Base-by-base conservation (phyloP, 306 rosid genomes). In the cucumber (Cucumis sativus) region DNA sequence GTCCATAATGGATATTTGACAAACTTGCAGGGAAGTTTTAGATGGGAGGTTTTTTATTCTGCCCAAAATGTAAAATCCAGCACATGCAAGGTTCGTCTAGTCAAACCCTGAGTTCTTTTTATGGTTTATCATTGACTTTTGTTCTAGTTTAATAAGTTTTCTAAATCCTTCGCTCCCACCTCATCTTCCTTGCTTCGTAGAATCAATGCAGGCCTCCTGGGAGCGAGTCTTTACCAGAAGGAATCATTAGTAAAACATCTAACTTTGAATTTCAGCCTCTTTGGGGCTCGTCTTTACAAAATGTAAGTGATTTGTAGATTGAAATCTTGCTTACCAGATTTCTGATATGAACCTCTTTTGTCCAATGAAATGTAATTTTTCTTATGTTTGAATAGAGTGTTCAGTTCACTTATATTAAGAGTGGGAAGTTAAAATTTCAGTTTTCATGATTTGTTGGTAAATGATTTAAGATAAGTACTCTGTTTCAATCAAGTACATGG, bases 21-120 rank as follows among this genome's bases (percentile, higher is more conserved):
- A 54, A 18, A 12, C 5, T 10, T 84, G 87, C 96, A 95, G 98
- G 91, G 87, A 83, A 78, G 89, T 28, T 79, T 87, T n/a, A 86
- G 91, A 84, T 89, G 96, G 98, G 83, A 86, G 81, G 74, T 81
- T 7, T 59, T 77, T 77, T 74, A 82, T 85, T 30, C 82, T 20
- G 72, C 23, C 64, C 86, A 77, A 3, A 76, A 80, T 60, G 58
- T 77, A 33, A 83, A 79, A 56, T 40, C 89, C 21, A 77, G 57
- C 73, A 52, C 73, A 4, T 94, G 98, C 91, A 75, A 85, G 98
- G 98, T 93, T 80, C 84, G 84, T 80, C 23, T 61, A 8, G 10
- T 66, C 39, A 0, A 18, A n/a, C 70, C 9, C 49, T 6, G 37
- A 39, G 45, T 28, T 41, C 58, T 52, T 75, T 62, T 77, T 37